Base-by-base conservation (phyloP, 768 basidiomycete genomes). In the Russula earlei region DNA sequence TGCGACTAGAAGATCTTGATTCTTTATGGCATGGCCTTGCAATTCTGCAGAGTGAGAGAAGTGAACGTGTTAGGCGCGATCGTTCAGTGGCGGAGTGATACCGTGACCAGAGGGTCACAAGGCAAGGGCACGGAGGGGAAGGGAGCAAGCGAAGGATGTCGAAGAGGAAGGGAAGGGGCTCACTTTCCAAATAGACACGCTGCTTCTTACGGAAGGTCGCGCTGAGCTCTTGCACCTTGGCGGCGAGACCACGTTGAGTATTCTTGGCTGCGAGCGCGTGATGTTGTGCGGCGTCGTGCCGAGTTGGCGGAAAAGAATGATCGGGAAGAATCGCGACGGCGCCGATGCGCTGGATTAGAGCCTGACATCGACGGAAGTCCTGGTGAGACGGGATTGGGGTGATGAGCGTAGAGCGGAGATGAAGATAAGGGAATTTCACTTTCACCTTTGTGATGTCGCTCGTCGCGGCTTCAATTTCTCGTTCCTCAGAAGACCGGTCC, bases 11-110 rank as follows among this genome's bases (percentile, higher is more conserved):
- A 96, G 75, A 74, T 96, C 93, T 72, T 93, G 91, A 67, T 94
- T 95, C 72, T 95, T 96, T 69, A 91, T 92, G 68, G 94, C 91
- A 75, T 98, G 94, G 59, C 96, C 96, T 75, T 95, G 91, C 41
- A 98, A 77, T 69, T 87, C 95, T 96, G 68, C 45, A 37, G 50
- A 48, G 51, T 38, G 44, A 19, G 40, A 38, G 27, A 56, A 48
- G 47, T 37, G 10, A 29, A 29, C 17, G n/a, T 24, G 24, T 58
- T 20, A 49, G 47, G 33, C 41, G 36, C 41, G 29, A 31, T n/a
- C n/a, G n/a, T n/a, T n/a, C n/a, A n/a, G n/a, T n/a, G n/a, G n/a
- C n/a, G n/a, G n/a, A n/a, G n/a, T 41, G 34, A 44, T 34, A 29
- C 37, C 40, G 42, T 54, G 60, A 50, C 62, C 60, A 54, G 52